These are phyloP conservation scores for Xylaria grammica DNA, from an alignment of 495 filamentous ascomycete species.

Conservation along the genomic window DNA sequence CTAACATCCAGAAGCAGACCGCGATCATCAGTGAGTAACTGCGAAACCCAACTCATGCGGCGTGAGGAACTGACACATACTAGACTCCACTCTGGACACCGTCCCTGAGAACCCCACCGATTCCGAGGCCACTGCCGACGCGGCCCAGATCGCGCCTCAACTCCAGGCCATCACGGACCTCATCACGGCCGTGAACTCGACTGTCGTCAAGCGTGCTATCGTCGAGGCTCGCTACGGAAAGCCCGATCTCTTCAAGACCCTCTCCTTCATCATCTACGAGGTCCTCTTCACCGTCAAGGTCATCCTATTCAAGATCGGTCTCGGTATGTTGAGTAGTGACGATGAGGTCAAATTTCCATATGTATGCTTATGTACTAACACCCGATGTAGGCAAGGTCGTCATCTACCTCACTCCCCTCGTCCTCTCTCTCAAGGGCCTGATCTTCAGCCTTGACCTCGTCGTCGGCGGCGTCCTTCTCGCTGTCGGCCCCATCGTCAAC, in stretches of 20 bases:
- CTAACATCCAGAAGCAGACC: slow-evolving; percentile 40
- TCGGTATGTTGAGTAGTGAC: slow-evolving; percentile 33
- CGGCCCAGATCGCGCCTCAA: slow-evolving; percentile 38
- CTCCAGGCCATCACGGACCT: slow-evolving; percentile 41
- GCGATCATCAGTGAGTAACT: slow-evolving; percentile 42
- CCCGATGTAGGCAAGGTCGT: slow-evolving; percentile 38
- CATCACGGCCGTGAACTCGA: slow-evolving; percentile 32
- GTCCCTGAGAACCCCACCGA: slow-evolving; percentile 32
- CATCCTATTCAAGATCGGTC: slow-evolving; percentile 44
- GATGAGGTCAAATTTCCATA: background rate
- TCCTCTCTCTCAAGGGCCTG: slow-evolving; percentile 39
- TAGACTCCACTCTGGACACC: slow-evolving; percentile 35
- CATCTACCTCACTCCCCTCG: slow-evolving; percentile 38
- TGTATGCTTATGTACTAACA: background rate
- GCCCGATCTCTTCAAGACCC: slow-evolving; percentile 41
- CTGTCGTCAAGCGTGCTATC: slow-evolving; percentile 37
- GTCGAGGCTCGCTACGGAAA: slow-evolving; percentile 33
- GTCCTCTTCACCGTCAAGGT: slow-evolving; percentile 43
- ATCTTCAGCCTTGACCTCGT: slow-evolving; percentile 43
- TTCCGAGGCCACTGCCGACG: slow-evolving; percentile 34
- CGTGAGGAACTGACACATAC: background rate
- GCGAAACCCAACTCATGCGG: background rate
- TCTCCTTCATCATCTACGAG: slow-evolving; percentile 39
- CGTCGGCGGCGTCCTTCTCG: slow-evolving; percentile 38
- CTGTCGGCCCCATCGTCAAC: slow-evolving; percentile 38